Evolutionary conservation across 164 flowering plant genomes (phyloP), one percentile per base, ranked within the genome.

Genomic region (Litsea cubeba): DNA sequence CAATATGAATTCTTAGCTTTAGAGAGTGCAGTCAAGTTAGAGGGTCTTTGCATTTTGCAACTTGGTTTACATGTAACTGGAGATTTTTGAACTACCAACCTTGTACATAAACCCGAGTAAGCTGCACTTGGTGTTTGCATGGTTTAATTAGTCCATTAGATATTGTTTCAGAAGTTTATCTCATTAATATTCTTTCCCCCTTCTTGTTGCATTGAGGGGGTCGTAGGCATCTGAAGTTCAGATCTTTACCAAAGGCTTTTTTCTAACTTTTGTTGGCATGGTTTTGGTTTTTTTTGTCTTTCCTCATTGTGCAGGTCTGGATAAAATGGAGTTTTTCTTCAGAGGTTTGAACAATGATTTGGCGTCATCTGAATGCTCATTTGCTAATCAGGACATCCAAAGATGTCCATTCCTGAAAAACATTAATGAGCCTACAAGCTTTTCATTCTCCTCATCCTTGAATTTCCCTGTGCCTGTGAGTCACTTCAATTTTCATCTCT

Each of bases 371-470:
- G 83, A 82, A 5, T 71, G 86, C 73, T 68, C 76, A 71, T 83
- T 77, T 68, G 79, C 73, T 79, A 80, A 82, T 76, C 81, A 75
- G 58, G 90, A 80, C 76, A 78, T 90, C 71, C 85, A 79, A 64
- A 87, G 78, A 82, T 90, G 97, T 69, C 97, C 97, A 65, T 91
- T 91, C 74, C 72, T 91, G 75, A 87, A 88, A 82, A 91, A 90
- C 81, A 90, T 91, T 76, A 83, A 87, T 76, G 83, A 88, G 62
- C 88, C 92, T 68, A 90, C 97, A n/a, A 83, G 78, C 83, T 91
- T 91, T 78, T 85, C 92, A 2, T 86, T 88, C 79, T 83, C 88
- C 20, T 70, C 78, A 32, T 72, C 87, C 0, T 23, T 81, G 78
- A 79, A 74, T 79, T 70, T 85, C 60, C 79, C 85, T 3, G 1